Conservation (phyloP, 257 asterid genomes). For the Nicotiana tabacum region DNA sequence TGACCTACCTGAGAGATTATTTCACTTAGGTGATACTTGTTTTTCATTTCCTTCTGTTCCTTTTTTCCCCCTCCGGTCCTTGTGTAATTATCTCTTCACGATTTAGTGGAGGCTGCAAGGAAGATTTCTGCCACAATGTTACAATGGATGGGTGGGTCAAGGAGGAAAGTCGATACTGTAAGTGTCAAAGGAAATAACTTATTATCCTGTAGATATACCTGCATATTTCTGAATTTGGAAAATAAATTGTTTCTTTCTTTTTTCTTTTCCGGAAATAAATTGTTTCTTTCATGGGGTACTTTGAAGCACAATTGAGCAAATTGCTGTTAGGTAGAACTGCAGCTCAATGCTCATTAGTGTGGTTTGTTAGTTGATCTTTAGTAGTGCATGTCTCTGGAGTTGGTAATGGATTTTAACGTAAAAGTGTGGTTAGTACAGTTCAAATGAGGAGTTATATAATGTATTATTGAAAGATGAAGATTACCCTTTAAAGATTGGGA, state of each 20-base stretch:
- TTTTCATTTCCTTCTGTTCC: neutral
- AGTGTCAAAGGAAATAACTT: slow-evolving; percentile 25
- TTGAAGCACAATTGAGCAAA: neutral
- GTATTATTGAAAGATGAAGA: neutral
- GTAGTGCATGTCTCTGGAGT: neutral
- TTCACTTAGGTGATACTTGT: neutral
- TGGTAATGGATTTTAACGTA: neutral
- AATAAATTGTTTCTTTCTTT: neutral
- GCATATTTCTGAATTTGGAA: neutral
- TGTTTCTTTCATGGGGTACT: neutral
- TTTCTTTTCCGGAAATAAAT: neutral
- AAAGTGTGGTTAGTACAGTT: neutral
- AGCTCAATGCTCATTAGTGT: neutral
- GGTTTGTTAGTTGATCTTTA: neutral
- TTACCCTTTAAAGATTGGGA: neutral
- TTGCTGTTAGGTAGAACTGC: neutral
- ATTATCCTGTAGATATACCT: slow-evolving; percentile 7
- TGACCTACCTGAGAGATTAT: neutral
- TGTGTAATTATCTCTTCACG: neutral
- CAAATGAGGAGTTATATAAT: neutral
- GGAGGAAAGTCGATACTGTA: slow-evolving; percentile 74
- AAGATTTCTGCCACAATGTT: slow-evolving; percentile 41
- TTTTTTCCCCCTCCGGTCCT: neutral
- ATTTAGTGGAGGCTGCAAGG: slow-evolving; percentile 11
- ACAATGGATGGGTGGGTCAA: slow-evolving; percentile 98